These are phyloP conservation scores for Calycina marina DNA, from an alignment of 2,329 filamentous ascomycete genomes.

Conservation along the genomic window DNA sequence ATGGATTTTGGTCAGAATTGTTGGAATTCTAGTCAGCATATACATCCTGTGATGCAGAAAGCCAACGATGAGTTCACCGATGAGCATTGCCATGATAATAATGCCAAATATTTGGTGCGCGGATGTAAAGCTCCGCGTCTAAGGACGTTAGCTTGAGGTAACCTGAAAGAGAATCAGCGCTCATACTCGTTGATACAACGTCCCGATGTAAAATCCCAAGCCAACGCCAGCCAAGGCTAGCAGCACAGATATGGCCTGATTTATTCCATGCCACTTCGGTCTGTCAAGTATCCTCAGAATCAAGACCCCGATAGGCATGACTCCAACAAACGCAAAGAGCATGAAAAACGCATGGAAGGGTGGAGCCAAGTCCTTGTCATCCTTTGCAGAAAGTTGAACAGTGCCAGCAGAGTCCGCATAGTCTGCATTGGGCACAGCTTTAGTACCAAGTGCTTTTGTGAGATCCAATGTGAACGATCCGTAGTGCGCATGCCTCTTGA, in stretches of 20 bases:
- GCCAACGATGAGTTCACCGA: slow-evolving; percentile 39
- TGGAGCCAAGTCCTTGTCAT: slow-evolving; percentile 18
- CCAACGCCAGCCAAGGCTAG: slow-evolving; percentile 34
- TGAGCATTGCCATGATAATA: slow-evolving; percentile 34
- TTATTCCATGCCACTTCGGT: slow-evolving; percentile 38
- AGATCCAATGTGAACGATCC: slow-evolving; percentile 43
- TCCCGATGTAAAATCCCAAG: slow-evolving; percentile 32
- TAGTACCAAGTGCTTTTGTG: slow-evolving; percentile 31
- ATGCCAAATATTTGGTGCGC: slow-evolving; percentile 45
- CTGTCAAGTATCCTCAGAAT: slow-evolving; percentile 35
- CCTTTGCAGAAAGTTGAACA: slow-evolving; percentile 26
- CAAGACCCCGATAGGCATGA: slow-evolving; percentile 41
- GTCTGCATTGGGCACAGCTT: slow-evolving; percentile 27
- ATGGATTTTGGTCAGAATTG: slow-evolving; percentile 37
- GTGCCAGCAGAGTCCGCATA: slow-evolving; percentile 16
- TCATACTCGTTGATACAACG: slow-evolving; percentile 42
- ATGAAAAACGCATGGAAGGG: slow-evolving; percentile 31
- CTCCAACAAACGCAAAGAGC: slow-evolving; percentile 37
- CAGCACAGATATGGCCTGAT: slow-evolving; percentile 34
- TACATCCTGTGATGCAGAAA: slow-evolving; percentile 39
- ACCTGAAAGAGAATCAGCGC: too few relatives aligned
- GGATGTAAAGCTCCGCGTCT: slow-evolving; percentile 38
- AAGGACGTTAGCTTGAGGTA: too few relatives aligned
- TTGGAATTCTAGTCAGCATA: slow-evolving; percentile 33
- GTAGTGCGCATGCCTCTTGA: slow-evolving; percentile 37